Evolutionary conservation across 2,329 filamentous ascomycete species (phyloP).

Genomic region (Cadophora luteo-olivacea): DNA sequence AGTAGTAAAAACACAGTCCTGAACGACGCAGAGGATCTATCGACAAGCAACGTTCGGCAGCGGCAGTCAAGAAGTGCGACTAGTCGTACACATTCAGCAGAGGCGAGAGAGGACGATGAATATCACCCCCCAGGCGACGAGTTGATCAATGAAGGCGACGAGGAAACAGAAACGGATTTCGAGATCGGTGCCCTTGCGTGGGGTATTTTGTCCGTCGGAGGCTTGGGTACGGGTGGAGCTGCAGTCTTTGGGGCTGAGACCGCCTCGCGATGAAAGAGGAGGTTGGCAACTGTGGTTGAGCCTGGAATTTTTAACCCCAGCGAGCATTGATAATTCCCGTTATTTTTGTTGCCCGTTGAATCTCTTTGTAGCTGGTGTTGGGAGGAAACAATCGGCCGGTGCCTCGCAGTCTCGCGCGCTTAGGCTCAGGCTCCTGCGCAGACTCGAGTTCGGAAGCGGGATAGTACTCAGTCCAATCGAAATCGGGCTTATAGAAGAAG

Average conservation of each 20-base stretch:
- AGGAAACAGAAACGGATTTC: slow-evolving; percentile 51
- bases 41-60: not conserved
- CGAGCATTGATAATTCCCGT: not conserved
- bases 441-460: not conserved
- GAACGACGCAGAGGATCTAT: too few relatives aligned
- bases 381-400: not conserved
- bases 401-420: not conserved
- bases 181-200: slow-evolving; percentile 55
- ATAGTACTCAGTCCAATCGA: not conserved
- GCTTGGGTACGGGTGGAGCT: slow-evolving; percentile 53
- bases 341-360: not conserved
- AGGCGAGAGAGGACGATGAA: slow-evolving; percentile 47
- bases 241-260: slow-evolving; percentile 55
- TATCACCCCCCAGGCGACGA: slow-evolving; percentile 43
- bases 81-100: not conserved
- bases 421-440: not conserved
- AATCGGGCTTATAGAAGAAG: not conserved
- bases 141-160: slow-evolving; percentile 49
- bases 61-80: not conserved
- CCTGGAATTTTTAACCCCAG: not conserved
- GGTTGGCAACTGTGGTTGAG: not conserved
- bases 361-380: not conserved
- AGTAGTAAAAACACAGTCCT: too few relatives aligned
- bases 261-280: slow-evolving; percentile 23
- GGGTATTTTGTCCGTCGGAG: slow-evolving; percentile 52